These are phyloP conservation scores for Aspergillus sp. DNA, from an alignment of 2,329 filamentous ascomycete genomes.

Conservation along the genomic window DNA sequence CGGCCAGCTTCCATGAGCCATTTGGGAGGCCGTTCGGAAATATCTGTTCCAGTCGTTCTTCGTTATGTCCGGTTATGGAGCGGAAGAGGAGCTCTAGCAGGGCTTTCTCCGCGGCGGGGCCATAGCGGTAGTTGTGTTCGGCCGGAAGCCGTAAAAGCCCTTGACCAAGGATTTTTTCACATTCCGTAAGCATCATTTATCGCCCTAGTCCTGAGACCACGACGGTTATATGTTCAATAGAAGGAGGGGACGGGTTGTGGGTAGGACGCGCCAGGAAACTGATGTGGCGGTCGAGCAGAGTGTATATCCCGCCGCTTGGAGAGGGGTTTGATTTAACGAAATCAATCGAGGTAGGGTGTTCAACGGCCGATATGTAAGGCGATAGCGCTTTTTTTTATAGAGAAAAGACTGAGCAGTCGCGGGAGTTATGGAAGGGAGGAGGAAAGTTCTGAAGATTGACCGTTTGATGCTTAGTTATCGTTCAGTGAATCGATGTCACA, in stretches of 20 bases:
- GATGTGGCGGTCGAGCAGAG: slow-evolving; percentile 11
- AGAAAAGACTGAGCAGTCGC: neutral
- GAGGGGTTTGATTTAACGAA: neutral
- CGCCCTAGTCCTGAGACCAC: slow-evolving; percentile 15
- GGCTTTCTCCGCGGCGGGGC: slow-evolving; percentile 65
- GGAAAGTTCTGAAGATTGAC: slow-evolving; percentile 9
- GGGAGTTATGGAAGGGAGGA: neutral
- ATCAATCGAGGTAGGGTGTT: neutral
- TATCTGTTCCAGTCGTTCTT: slow-evolving; percentile 73
- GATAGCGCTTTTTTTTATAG: neutral
- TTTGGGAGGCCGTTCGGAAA: slow-evolving; percentile 74
- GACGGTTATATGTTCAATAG: slow-evolving; percentile 26
- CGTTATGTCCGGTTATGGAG: slow-evolving; percentile 74
- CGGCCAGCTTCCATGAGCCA: slow-evolving; percentile 71
- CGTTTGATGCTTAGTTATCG: slow-evolving; percentile 17
- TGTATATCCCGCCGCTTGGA: neutral
- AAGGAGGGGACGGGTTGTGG: neutral
- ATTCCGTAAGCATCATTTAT: slow-evolving; percentile 49
- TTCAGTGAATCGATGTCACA: slow-evolving; percentile 19
- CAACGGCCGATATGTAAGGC: neutral
- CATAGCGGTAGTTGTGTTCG: slow-evolving; percentile 74
- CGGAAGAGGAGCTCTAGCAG: slow-evolving; percentile 81
- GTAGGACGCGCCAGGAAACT: slow-evolving; percentile 1
- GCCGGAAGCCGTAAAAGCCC: slow-evolving; percentile 76
- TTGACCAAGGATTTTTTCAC: slow-evolving; percentile 79